Base-by-base conservation (phyloP, 75 land plant species). In the Picea sitchensis region DNA sequence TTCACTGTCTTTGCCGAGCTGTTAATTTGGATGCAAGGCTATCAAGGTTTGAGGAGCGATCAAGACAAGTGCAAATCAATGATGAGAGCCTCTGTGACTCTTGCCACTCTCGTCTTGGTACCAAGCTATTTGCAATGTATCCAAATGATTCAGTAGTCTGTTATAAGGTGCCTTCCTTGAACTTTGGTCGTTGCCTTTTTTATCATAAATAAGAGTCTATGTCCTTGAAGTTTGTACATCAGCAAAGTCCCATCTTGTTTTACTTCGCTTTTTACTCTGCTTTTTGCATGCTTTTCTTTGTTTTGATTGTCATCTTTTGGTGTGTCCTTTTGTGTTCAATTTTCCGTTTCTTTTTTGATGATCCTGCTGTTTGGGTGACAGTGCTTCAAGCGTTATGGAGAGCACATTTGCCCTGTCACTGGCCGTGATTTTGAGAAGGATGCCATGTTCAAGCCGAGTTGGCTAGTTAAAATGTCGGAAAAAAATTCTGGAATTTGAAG, bases 41-140 rank as follows among this genome's bases (percentile, higher is more conserved):
- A 44, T 87, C 92, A 65, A 94, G 96, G 76, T 85, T 95, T 78
- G 96, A 92, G 74, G 98, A 98, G 78, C 89, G 96, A 78, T 85
- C 92, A 21, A 83, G 99, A 51, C 87, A 93, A 79, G 94, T 92
- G 38, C 92, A 87, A 65, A 88, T 98, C 23, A 95, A 93, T 84
- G 94, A 88, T 59, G 94, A 98, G 73, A 95, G 89, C 58, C 44
- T 86, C 13, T 98, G 99, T 87, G 91, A 87, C 78, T 92, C 93
- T 82, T 98, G 99, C 84, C 90, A 86, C 68, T 81, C 98, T 32
- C 94, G 92, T 56, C 91, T 98, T 83, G 98, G 99, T 65, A 98
- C 99, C 12, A 98, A 95, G 80, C 83, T 95, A 11, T 95, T 98
- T 91, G 99, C 94, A 57, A 89, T 98, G 87, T 98, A 90, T 79